Conservation (phyloP, 257 asterid genomes). For the Solanum chmielewskii region DNA sequence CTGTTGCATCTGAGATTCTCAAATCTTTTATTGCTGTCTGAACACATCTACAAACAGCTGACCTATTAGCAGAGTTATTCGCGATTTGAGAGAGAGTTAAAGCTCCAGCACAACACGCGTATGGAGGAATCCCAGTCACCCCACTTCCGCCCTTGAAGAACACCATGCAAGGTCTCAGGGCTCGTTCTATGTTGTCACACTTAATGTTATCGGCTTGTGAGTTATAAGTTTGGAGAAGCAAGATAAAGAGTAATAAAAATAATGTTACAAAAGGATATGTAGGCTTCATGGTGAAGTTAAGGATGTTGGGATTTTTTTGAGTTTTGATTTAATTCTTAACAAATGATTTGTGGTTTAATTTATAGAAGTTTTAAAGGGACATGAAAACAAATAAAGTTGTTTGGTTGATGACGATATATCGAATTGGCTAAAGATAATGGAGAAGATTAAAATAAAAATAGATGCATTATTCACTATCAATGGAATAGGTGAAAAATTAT, state of each 20-base stretch:
- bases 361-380: background rate
- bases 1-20: background rate
- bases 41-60: background rate
- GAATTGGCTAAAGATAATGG: background rate
- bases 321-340: background rate
- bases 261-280: background rate
- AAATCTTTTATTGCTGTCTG: background rate
- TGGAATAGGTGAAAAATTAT: background rate
- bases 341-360: background rate
- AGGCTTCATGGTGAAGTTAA: background rate
- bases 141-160: background rate
- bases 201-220: background rate
- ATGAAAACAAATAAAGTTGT: background rate
- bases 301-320: background rate
- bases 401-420: background rate
- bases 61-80: background rate
- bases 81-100: background rate
- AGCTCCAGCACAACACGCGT: background rate
- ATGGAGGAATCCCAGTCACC: background rate
- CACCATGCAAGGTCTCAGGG: background rate
- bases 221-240: background rate
- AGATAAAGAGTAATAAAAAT: background rate
- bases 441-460: background rate
- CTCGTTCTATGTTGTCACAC: background rate
- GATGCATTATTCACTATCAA: background rate